Conservation (phyloP, 192 early-diverging fungal species). For the Gaertneriomyces sp. region DNA sequence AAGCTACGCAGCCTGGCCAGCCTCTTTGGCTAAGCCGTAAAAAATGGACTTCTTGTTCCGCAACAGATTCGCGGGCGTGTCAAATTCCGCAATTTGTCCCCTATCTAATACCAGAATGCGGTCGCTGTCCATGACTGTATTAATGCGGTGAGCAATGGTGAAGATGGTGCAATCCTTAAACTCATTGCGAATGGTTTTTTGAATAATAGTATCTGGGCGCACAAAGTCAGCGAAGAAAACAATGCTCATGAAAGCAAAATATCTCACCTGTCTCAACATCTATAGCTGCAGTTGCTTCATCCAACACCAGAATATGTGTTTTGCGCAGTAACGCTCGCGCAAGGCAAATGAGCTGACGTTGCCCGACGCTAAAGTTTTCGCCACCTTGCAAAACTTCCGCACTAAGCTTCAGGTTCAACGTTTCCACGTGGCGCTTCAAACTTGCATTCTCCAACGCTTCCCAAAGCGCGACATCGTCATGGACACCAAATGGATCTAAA, state of each 20-base stretch:
- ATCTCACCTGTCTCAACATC: conserved; percentile 48
- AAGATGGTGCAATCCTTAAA: conserved; percentile 74
- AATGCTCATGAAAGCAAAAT: neutral
- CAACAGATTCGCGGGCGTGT: conserved; percentile 49
- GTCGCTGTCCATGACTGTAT: conserved; percentile 50
- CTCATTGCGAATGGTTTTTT: conserved; percentile 68
- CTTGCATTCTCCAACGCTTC: conserved; percentile 55
- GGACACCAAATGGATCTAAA: conserved; percentile 49
- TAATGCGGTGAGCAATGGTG: conserved; percentile 79
- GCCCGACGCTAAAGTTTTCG: conserved; percentile 31
- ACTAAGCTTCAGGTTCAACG: conserved; percentile 60
- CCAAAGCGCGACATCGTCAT: conserved; percentile 47
- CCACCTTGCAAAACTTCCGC: conserved; percentile 52
- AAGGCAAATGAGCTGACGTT: conserved; percentile 63
- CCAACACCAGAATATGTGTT: conserved; percentile 73
- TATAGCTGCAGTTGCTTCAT: conserved; percentile 78
- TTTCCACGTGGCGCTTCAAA: conserved; percentile 61
- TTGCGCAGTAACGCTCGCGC: conserved; percentile 58
- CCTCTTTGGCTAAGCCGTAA: conserved; percentile 59
- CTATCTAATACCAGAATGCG: conserved; percentile 57
- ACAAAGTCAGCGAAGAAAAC: conserved; percentile 34
- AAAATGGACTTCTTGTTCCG: conserved; percentile 55
- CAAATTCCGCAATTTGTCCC: conserved; percentile 58
- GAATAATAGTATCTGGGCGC: conserved; percentile 64
- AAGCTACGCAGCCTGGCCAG: conserved; percentile 35